Evolutionary conservation across 306 rosid species (phyloP).

Genomic region (Acacia crassicarpa): DNA sequence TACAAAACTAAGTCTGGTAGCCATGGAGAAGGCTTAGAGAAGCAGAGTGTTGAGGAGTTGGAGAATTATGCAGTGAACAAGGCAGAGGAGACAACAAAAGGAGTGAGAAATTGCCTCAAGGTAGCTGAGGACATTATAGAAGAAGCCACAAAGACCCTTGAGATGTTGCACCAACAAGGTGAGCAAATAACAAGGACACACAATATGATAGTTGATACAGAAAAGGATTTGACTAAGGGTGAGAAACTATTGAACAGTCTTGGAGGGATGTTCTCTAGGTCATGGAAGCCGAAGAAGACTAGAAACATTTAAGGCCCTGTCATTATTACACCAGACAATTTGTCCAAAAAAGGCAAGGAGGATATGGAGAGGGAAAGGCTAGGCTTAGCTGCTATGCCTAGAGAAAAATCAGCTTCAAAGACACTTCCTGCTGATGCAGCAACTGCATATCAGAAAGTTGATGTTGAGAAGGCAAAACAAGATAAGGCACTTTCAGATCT

Average conservation of each 20-base stretch:
- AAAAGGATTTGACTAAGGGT: slow-evolving; percentile 6
- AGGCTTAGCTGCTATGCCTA: neutral
- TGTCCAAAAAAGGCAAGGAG: neutral
- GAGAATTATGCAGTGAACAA: neutral
- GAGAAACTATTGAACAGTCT: neutral
- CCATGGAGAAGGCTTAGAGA: neutral
- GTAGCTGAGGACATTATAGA: neutral
- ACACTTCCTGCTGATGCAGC: neutral
- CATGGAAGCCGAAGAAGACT: neutral
- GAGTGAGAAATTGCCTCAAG: neutral
- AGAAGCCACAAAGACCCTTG: neutral
- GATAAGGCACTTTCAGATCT: neutral
- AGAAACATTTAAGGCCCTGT: neutral
- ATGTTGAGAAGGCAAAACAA: neutral
- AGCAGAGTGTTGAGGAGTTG: neutral
- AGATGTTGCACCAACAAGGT: neutral
- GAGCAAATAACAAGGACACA: neutral
- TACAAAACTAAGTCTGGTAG: neutral
- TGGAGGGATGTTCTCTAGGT: neutral
- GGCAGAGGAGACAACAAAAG: neutral
- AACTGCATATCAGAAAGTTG: neutral
- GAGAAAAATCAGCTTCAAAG: neutral
- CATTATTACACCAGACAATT: neutral
- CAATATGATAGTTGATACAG: neutral
- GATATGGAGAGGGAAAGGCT: neutral